Base-by-base conservation (phyloP, 139 green algal genomes). In the Ettlia oleoabundans region DNA sequence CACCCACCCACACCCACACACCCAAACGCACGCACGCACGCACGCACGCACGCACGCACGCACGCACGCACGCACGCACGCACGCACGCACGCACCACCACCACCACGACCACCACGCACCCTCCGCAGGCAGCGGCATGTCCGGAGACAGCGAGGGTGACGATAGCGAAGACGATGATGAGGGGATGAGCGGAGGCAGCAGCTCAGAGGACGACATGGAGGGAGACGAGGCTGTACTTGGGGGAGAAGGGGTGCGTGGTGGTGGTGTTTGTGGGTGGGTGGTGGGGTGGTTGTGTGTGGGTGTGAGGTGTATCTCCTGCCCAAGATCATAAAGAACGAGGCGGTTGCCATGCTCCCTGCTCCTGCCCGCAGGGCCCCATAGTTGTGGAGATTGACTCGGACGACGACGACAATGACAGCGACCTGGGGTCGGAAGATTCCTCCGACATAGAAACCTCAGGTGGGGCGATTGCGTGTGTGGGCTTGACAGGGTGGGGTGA, bases 361-460 rank as follows among this genome's bases (percentile, higher is more conserved):
- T n/a, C n/a, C n/a, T n/a, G n/a, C n/a, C n/a, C n/a, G n/a, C n/a
- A 42, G 81, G 53, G 47, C 26, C 67, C 30, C 4, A 55, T 87
- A 53, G 26, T 62, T 28, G 55, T 82, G n/a, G 81, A 89, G 15
- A 82, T 88, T 62, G 75, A 38, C 22, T 30, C 33, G 28, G 28
- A 84, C 38, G 82, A 86, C 35, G 87, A 90, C 30, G 87, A 86
- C 21, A 84, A 88, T 19, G 87, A 84, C 6, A 75, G 51, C 26
- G 64, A 85, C 18, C 79, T 76, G 2, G 65, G 63, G 43, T 52
- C 62, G 37, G 47, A 78, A 24, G 66, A 38, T 22, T 65, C 55
- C 28, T 32, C 55, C 21, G 55, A 65, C 18, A 65, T n/a, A 9
- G 18, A 65, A 22, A 9, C 55, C 55, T 65, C 21, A 22, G 55